Conservation (phyloP, 192 early-diverging fungal species). For the Entophlyctis luteolus region DNA sequence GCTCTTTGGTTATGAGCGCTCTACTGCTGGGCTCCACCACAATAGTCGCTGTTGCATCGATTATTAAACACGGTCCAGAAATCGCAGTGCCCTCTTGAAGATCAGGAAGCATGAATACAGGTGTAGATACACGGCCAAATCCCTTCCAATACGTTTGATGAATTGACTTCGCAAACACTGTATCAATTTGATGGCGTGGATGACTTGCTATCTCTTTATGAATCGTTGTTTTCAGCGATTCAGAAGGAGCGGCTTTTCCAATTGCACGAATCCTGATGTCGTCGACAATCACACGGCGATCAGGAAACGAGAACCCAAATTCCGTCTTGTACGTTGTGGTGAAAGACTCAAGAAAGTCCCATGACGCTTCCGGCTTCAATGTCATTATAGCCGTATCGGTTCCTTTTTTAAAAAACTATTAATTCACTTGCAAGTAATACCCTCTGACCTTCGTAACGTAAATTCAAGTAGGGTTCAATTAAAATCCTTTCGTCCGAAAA, state of each 20-base stretch:
- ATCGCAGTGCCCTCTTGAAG: constrained; percentile 65
- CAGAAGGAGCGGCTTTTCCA: constrained; percentile 45
- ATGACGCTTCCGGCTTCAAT: constrained; percentile 55
- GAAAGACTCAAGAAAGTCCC: constrained; percentile 69
- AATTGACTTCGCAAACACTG: background rate
- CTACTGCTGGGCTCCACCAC: constrained; percentile 78
- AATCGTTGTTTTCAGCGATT: constrained; percentile 30
- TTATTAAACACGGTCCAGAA: constrained; percentile 83
- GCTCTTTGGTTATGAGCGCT: constrained; percentile 68
- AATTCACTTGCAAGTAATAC: constrained; percentile 69
- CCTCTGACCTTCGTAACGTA: constrained; percentile 86
- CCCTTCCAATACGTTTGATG: constrained; percentile 70
- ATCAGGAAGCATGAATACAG: constrained; percentile 65
- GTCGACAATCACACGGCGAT: constrained; percentile 79
- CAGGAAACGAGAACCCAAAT: constrained; percentile 88
- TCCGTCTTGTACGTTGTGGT: constrained; percentile 79
- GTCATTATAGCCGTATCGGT: constrained; percentile 93
- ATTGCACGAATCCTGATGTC: constrained; percentile 88
- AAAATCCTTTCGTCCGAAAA: constrained; percentile 55
- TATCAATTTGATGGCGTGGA: constrained; percentile 5
- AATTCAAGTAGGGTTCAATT: constrained; percentile 72
- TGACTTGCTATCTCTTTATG: constrained; percentile 48
- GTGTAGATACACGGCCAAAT: constrained; percentile 60
- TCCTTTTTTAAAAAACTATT: constrained; percentile 50
- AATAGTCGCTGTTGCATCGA: constrained; percentile 84